These are phyloP conservation scores for Centrapalus pauciflorus DNA, from an alignment of 129 eudicot genomes.

Conservation along the genomic window DNA sequence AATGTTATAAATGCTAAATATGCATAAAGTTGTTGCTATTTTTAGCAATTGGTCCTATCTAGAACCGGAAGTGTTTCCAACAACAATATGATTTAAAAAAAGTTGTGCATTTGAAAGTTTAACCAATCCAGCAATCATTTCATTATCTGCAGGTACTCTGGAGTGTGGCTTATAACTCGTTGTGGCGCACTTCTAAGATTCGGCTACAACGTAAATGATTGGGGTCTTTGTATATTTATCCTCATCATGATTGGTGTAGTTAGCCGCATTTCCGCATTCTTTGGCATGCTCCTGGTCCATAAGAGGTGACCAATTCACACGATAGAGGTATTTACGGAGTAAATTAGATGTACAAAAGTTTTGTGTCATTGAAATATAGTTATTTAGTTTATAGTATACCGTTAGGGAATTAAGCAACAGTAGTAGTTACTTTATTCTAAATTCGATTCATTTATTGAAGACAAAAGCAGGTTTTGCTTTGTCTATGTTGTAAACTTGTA, in stretches of 20 bases:
- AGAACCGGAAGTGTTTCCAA: background rate
- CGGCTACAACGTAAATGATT: slow-evolving; percentile 51
- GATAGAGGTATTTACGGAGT: background rate
- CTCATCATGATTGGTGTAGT: slow-evolving; percentile 48
- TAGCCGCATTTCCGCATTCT: slow-evolving; percentile 55
- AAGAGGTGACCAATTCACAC: slow-evolving; percentile 36
- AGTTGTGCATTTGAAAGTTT: background rate
- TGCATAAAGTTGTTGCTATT: no score
- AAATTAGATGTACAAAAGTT: background rate
- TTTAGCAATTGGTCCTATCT: no score
- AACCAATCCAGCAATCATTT: background rate
- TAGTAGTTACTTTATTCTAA: background rate
- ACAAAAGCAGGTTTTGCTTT: slow-evolving; percentile 7
- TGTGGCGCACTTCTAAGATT: slow-evolving; percentile 54
- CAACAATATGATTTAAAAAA: background rate
- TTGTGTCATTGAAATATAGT: slow-evolving; percentile 8
- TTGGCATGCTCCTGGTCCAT: slow-evolving; percentile 52
- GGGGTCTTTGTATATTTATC: slow-evolving; percentile 49
- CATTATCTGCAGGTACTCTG: slow-evolving; percentile 52
- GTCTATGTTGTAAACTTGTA: slow-evolving; percentile 2
- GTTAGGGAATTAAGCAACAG: background rate
- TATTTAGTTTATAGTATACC: slow-evolving; percentile 7
- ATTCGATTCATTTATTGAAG: slow-evolving; percentile 6
- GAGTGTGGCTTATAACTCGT: slow-evolving; percentile 78
- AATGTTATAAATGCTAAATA: no score